phyloP scores from a whole-genome alignment of 306 rosid genomes.

The Medicago arabica region DNA sequence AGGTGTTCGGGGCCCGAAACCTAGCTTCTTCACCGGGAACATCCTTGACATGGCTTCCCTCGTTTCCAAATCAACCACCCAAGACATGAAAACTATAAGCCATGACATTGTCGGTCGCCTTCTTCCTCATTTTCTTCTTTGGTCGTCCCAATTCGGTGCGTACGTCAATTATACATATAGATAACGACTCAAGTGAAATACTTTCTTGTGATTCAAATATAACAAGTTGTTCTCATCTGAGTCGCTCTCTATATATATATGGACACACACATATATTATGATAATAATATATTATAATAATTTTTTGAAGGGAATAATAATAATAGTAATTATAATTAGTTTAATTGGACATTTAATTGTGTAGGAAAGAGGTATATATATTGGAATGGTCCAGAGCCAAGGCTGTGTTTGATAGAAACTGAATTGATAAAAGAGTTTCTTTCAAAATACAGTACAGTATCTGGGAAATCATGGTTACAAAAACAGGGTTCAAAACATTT shows the following conservation, averaged over 20 bases:
- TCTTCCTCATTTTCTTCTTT: slow-evolving; percentile 75
- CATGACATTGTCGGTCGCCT: slow-evolving; percentile 90
- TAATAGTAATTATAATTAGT: not conserved
- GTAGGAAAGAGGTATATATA: slow-evolving; percentile 64
- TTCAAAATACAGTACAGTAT: slow-evolving; percentile 54
- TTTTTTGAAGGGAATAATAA: too few relatives aligned
- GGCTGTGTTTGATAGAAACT: slow-evolving; percentile 67
- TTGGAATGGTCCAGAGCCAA: slow-evolving; percentile 73
- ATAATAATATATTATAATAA: too few relatives aligned
- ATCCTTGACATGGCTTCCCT: slow-evolving; percentile 72
- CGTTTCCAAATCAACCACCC: slow-evolving; percentile 64
- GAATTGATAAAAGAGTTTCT: slow-evolving; percentile 67
- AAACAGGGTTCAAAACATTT: slow-evolving; percentile 67
- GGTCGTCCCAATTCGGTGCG: slow-evolving; percentile 80
- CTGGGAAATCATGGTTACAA: slow-evolving; percentile 74
- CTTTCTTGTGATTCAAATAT: not conserved
- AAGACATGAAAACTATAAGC: slow-evolving; percentile 71
- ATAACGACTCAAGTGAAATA: not conserved
- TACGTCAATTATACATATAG: not conserved
- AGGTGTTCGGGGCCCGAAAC: slow-evolving; percentile 88
- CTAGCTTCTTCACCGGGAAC: slow-evolving; percentile 73
- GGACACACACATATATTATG: too few relatives aligned
- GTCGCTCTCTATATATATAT: not conserved
- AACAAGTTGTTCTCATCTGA: not conserved
- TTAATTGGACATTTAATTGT: not conserved